A percentile compares a stretch with the other conserved stretches of the same genome.
These are phyloP conservation scores for Vitis cinerea DNA, from an alignment of 164 flowering plant genomes.

Conservation along the genomic window DNA sequence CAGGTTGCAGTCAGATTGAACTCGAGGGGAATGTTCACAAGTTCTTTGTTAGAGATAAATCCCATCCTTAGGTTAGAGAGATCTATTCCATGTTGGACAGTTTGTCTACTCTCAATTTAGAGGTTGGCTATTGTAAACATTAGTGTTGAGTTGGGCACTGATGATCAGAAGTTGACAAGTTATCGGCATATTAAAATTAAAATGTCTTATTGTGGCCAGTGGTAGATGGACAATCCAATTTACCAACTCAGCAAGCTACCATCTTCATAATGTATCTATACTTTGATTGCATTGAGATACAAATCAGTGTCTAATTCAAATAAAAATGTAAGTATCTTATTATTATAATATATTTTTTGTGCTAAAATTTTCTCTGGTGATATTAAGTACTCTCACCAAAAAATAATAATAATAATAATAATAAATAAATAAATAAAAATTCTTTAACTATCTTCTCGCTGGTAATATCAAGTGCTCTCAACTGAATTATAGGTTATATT, in stretches of 20 bases:
- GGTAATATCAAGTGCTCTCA: not conserved
- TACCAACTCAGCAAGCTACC: not conserved
- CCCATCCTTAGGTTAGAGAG: constrained; percentile 44
- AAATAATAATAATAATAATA: too few species aligned
- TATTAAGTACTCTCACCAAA: not conserved
- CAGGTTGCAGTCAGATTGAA: constrained; percentile 76
- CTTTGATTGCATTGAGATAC: not conserved
- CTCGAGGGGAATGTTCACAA: constrained; percentile 57
- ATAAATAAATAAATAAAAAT: too few species aligned
- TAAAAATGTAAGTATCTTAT: not conserved
- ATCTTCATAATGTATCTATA: not conserved
- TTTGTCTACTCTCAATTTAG: constrained; percentile 9
- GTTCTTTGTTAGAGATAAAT: constrained; percentile 50
- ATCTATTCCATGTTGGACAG: constrained; percentile 38
- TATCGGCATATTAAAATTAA: not conserved
- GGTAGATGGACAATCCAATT: constrained; percentile 2
- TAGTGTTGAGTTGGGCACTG: not conserved
- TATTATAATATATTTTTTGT: not conserved
- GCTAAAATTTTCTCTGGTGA: not conserved
- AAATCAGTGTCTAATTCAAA: not conserved
- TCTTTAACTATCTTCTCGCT: too few species aligned
- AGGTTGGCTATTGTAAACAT: constrained; percentile 8
- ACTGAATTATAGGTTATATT: too few species aligned
- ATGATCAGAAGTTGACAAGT: not conserved
- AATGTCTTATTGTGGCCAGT: too few species aligned